Percentiles rank a stretch among this genome's conserved stretches.
These are phyloP conservation scores for Daphne laureola DNA, from an alignment of 441 rosid genomes.

Conservation along the genomic window DNA sequence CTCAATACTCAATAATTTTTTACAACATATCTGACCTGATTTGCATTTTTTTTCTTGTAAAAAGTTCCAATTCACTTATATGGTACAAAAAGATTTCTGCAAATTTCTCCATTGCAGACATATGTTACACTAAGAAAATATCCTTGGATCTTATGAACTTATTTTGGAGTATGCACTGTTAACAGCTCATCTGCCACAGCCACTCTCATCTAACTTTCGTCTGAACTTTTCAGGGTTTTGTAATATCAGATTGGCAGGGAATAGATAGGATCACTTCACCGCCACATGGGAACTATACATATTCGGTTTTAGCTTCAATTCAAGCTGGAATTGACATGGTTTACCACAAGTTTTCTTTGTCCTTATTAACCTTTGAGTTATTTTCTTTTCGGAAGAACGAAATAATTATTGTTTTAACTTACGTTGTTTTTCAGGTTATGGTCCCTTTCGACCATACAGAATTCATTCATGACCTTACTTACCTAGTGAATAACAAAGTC, in stretches of 20 bases:
- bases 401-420: not conserved
- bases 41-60: no score
- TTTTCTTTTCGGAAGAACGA: no score
- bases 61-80: no score
- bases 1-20: not conserved
- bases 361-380: no score
- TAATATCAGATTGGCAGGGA: slow-evolving; percentile 75
- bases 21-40: not conserved
- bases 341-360: slow-evolving; percentile 10
- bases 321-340: slow-evolving; percentile 79
- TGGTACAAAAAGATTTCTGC: no score
- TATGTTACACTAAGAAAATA: no score
- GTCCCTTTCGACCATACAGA: slow-evolving; percentile 60
- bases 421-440: slow-evolving; percentile 46
- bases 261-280: slow-evolving; percentile 55
- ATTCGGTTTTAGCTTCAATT: slow-evolving; percentile 54
- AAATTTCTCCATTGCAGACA: no score
- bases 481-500: slow-evolving; percentile 44
- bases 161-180: no score
- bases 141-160: no score
- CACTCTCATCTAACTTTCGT: slow-evolving; percentile 10
- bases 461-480: slow-evolving; percentile 53
- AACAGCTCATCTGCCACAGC: slow-evolving; percentile 10
- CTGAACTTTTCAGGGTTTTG: slow-evolving; percentile 50
- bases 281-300: slow-evolving; percentile 46